phyloP scores from a whole-genome alignment of 371 early-diverging fungal genomes.

The Rhizopus stolonifer region DNA sequence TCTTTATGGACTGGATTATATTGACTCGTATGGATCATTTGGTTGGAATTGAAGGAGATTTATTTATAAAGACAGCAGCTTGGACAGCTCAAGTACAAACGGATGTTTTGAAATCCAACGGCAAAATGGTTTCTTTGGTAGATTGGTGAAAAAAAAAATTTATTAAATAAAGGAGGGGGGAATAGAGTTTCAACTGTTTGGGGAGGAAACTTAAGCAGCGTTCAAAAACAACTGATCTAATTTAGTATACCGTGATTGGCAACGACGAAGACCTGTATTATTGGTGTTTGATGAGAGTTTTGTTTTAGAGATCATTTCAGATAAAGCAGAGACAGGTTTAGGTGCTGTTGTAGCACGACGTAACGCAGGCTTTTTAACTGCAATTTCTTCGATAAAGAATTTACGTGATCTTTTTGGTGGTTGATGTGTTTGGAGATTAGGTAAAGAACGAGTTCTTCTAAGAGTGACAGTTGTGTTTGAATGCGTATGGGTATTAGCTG shows the following conservation, averaged over 20 bases:
- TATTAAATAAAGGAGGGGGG: not conserved
- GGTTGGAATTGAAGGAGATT: constrained; percentile 29
- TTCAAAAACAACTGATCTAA: constrained; percentile 25
- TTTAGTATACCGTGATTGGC: constrained; percentile 23
- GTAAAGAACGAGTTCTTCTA: constrained; percentile 16
- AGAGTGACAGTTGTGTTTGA: not conserved
- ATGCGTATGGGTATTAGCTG: not conserved
- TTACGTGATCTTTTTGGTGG: constrained; percentile 10
- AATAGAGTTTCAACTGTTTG: not conserved
- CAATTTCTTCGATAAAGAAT: constrained; percentile 9
- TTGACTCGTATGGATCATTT: constrained; percentile 48
- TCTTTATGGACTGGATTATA: constrained; percentile 46
- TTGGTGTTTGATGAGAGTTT: not conserved
- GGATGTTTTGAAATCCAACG: constrained; percentile 14
- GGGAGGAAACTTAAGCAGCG: constrained; percentile 7
- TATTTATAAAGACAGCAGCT: constrained; percentile 36
- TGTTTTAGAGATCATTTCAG: constrained; percentile 18
- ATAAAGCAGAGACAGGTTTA: constrained; percentile 21
- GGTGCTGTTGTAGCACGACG: constrained; percentile 3
- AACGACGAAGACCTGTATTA: constrained; percentile 26
- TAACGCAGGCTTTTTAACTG: not conserved
- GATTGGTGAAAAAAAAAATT: not conserved
- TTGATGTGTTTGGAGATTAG: constrained; percentile 1
- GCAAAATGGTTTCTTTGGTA: not conserved
- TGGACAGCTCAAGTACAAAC: constrained; percentile 50